Base-by-base conservation (phyloP, 176 grass and related monocot species). In the Oryza nivara region DNA sequence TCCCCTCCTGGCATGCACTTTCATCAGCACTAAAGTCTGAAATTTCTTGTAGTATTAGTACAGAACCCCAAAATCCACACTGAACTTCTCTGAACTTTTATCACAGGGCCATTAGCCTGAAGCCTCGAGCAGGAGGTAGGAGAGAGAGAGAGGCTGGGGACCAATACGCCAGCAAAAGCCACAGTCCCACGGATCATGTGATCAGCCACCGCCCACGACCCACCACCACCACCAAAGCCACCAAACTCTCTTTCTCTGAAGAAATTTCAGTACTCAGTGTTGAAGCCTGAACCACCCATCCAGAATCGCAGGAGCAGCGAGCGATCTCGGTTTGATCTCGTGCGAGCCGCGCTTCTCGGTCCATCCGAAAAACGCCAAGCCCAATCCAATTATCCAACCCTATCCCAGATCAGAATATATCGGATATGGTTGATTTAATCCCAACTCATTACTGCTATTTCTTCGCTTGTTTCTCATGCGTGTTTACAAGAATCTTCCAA, bases 371-470 rank as follows among this genome's bases (percentile, higher is more conserved):
- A 48, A 19, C 12, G 6, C 8, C 23, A 75, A 36, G 76, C 76
- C 61, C 77, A 84, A 69, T 58, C 76, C 11, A 80, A 58, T 58
- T 58, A 20, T 58, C 52, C 52, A 23, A 78, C 66, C 78, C 80
- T 82, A 82, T 85, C 77, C 73, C 35, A 19, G 34, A 52, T 60
- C 40, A 41, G 40, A 40, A 40, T 7, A 40, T 7, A 40, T 40
- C 38, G 44, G 45, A 73, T 90, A 68, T 90, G 25, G 9, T 22
- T 23, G 58, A 63, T 63, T 22, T 12, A 61, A 73, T 82, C 64
- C 65, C n/a, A 40, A 32, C 35, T 20, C 78, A 45, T 32, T 36
- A 36, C 35, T 70, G 73, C 65, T 73, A 44, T 72, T 17, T 70
- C 36, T 71, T 51, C 52, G 43, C 46, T 64, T 3, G 28, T 40